Evolutionary conservation across 768 basidiomycete species (phyloP).

Genomic region (Calvatia gigantea): DNA sequence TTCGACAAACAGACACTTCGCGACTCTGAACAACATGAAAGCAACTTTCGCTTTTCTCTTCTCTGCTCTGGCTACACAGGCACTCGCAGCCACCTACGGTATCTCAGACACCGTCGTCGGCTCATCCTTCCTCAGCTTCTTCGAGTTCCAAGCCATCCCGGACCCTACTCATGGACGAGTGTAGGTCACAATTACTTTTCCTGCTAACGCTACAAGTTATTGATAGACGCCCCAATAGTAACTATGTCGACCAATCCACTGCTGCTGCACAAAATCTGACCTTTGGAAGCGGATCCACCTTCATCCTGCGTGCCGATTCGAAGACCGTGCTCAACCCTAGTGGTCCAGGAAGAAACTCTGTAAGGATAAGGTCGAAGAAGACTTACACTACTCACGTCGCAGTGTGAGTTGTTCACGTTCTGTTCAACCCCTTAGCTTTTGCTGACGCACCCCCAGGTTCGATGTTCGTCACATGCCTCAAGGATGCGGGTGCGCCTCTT

Average conservation of each 20-base stretch:
- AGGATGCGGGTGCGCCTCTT: slow-evolving; percentile 28
- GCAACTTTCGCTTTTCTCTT: neutral
- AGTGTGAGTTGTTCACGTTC: slow-evolving; percentile 39
- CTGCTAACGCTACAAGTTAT: neutral
- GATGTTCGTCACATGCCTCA: slow-evolving; percentile 36
- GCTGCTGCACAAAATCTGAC: slow-evolving; percentile 50
- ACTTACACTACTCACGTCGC: slow-evolving; percentile 50
- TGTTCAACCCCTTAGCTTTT: neutral
- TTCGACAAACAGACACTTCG: neutral
- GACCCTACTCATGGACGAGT: slow-evolving; percentile 66
- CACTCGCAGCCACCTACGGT: slow-evolving; percentile 26
- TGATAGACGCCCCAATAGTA: slow-evolving; percentile 20
- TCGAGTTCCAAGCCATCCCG: slow-evolving; percentile 43
- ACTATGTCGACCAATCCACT: slow-evolving; percentile 36
- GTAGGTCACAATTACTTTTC: slow-evolving; percentile 29
- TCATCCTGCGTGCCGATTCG: slow-evolving; percentile 50
- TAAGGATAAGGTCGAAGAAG: slow-evolving; percentile 49
- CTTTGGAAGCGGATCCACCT: slow-evolving; percentile 38
- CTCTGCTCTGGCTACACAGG: neutral
- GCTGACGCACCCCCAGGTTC: slow-evolving; percentile 22
- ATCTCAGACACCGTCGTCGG: slow-evolving; percentile 39
- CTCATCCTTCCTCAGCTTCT: slow-evolving; percentile 43
- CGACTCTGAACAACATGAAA: neutral
- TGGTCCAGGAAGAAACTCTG: slow-evolving; percentile 52
- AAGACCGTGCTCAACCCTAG: slow-evolving; percentile 40